A percentile compares a stretch with the other conserved stretches of the same genome.
These are phyloP conservation scores for Ceratocystis huliohia DNA, from an alignment of 2,329 filamentous ascomycete species.

Conservation along the genomic window DNA sequence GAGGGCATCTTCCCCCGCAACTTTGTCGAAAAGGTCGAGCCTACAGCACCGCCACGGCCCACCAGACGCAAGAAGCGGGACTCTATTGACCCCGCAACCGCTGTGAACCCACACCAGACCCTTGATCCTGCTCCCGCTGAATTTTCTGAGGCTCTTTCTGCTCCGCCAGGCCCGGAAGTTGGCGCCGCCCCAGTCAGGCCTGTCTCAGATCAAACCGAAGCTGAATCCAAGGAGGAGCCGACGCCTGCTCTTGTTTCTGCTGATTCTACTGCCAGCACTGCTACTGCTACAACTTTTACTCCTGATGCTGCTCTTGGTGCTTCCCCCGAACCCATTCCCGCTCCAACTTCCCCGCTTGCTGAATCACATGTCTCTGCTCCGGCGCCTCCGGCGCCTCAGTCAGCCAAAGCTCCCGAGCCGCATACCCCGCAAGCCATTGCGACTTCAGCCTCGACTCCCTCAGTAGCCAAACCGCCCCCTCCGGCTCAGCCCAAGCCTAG, in stretches of 20 bases:
- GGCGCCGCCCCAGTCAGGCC: conserved; percentile 24
- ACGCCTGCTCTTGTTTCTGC: not conserved
- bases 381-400: conserved; percentile 25
- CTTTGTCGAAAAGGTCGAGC: conserved; percentile 94
- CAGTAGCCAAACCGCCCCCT: conserved; percentile 26
- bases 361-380: conserved; percentile 26
- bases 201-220: not conserved
- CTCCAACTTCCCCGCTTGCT: conserved; percentile 27
- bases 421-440: conserved; percentile 30
- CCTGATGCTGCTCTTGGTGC: conserved; percentile 12
- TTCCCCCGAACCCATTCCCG: conserved; percentile 23
- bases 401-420: conserved; percentile 24
- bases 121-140: conserved; percentile 22
- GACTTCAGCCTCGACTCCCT: conserved; percentile 29
- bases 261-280: not conserved
- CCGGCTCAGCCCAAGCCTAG: conserved; percentile 32
- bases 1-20: conserved; percentile 90
- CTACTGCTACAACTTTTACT: not conserved
- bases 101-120: conserved; percentile 26
- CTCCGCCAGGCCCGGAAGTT: conserved; percentile 22
- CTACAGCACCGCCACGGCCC: conserved; percentile 76
- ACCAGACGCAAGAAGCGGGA: conserved; percentile 62
- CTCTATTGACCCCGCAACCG: conserved; percentile 28
- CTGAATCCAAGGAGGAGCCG: conserved; percentile 6
- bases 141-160: conserved; percentile 14